Base-by-base conservation (phyloP, 305 asterid species). In the Fraxinus baroniana region DNA sequence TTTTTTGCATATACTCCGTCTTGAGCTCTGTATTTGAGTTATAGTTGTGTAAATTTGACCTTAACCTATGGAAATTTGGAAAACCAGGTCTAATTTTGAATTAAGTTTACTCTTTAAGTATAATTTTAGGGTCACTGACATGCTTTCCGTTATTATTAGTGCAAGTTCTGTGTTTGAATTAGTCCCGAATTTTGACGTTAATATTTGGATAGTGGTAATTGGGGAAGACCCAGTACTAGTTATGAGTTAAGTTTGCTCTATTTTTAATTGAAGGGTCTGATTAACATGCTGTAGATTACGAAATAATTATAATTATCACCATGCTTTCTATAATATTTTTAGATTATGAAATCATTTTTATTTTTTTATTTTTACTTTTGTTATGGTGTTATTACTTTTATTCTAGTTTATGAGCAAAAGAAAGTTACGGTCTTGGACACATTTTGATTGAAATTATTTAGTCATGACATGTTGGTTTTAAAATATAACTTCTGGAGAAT, bases 21-120 rank as follows among this genome's bases (percentile, higher is more conserved):
- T 30, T 2, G 18, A 0, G 8, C 13, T 73, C n/a, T 17, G 20
- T 18, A 7, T 22, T 60, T 46, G 3, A 18, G 20, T 76, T 76
- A 33, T 76, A 82, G 73, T 84, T 32, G 3, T 57, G 36, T n/a
- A 30, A 46, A 5, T 41, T 52, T 52, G 30, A 46, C 17, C 33
- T 24, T 62, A 62, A 24, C 26, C 24, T 57, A 6, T 57, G 66
- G 10, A 7, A 18, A 57, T 18, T 57, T 7, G 66, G 12, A 57
- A 57, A 52, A 57, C 10, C 26, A 7, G 26, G 66, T 77, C 83
- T 32, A 83, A 20, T 78, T 77, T 80, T 26, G 30, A 80, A 66
- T 46, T 46, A 22, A 13, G 49, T 79, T 7, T 80, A 24, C 62
- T 78, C 9, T 39, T 32, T 1, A 12, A 70, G 41, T 76, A 18